These are phyloP conservation scores for Populus hybrid DNA, from an alignment of 441 rosid species.

Conservation along the genomic window DNA sequence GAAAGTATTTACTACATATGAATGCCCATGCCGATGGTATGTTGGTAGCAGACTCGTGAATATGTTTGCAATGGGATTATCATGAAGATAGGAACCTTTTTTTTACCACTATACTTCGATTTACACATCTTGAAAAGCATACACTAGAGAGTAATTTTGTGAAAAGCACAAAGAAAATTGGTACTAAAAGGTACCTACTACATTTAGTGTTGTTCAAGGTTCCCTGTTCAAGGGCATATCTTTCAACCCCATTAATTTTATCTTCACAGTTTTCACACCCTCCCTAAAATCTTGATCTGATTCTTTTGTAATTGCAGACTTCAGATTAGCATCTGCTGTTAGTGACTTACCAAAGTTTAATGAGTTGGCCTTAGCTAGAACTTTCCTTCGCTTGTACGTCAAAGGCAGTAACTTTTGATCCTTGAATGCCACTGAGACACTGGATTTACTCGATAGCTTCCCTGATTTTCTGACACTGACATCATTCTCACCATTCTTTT, in stretches of 20 bases:
- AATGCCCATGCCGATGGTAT: background rate
- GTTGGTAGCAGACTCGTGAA: background rate
- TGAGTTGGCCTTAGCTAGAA: slow-evolving; percentile 31
- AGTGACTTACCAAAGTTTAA: slow-evolving; percentile 24
- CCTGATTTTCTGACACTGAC: slow-evolving; percentile 21
- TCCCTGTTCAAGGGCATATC: slow-evolving; percentile 22
- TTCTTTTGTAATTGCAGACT: slow-evolving; percentile 22
- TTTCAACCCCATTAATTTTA: slow-evolving; percentile 27
- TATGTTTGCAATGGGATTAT: background rate
- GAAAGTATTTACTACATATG: background rate
- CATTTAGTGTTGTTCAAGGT: slow-evolving; percentile 8
- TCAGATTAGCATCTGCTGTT: slow-evolving; percentile 23
- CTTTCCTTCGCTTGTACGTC: slow-evolving; percentile 62
- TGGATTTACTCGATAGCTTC: slow-evolving; percentile 22
- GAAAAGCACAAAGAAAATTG: background rate
- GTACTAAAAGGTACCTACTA: slow-evolving; percentile 12
- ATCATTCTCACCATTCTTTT: slow-evolving; percentile 27
- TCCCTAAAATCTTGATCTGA: slow-evolving; percentile 21
- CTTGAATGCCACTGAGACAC: slow-evolving; percentile 27
- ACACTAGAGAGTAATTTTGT: slow-evolving; percentile 15
- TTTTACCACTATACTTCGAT: background rate
- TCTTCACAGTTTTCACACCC: slow-evolving; percentile 27
- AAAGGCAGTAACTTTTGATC: slow-evolving; percentile 37
- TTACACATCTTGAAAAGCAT: slow-evolving; percentile 5
- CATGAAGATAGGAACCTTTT: slow-evolving; percentile 1